Evolutionary conservation across 2,329 filamentous ascomycete species (phyloP).

Genomic region (Colletotrichum theobromicola): DNA sequence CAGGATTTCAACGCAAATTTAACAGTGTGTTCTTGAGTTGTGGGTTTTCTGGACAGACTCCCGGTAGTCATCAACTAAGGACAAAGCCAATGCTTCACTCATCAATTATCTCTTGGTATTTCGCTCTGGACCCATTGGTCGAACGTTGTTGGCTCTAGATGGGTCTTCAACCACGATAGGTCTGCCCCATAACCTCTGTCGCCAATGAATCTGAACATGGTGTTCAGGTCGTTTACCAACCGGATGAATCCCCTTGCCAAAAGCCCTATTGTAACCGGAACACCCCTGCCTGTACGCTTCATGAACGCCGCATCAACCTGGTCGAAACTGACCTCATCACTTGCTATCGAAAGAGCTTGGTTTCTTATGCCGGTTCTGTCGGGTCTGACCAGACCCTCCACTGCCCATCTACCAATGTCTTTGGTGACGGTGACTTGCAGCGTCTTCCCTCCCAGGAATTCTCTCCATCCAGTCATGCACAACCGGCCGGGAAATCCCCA

Average conservation of each 20-base stretch:
- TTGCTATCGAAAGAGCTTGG: slow-evolving; percentile 27
- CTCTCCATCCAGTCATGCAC: slow-evolving; percentile 30
- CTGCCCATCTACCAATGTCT: slow-evolving; percentile 30
- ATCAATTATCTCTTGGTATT: background rate
- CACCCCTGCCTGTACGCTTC: background rate
- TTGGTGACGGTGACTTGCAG: slow-evolving; percentile 29
- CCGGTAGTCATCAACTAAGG: background rate
- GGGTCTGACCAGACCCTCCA: slow-evolving; percentile 21
- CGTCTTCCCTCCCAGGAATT: slow-evolving; percentile 28
- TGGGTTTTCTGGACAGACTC: background rate
- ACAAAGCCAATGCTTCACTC: background rate
- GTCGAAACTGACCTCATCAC: slow-evolving; percentile 27
- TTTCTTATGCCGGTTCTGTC: slow-evolving; percentile 24
- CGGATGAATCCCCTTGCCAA: background rate
- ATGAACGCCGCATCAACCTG: slow-evolving; percentile 16
- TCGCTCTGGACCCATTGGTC: background rate
- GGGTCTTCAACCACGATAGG: background rate
- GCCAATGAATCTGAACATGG: background rate
- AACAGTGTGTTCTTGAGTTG: background rate
- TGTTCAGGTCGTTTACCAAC: background rate
- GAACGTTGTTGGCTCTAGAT: background rate
- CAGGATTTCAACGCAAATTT: background rate
- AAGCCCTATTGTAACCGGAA: background rate
- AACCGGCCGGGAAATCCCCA: slow-evolving; percentile 29
- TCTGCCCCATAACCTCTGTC: background rate